Evolutionary conservation across 768 basidiomycete genomes (phyloP).

Genomic region (Pluteus cervinus): DNA sequence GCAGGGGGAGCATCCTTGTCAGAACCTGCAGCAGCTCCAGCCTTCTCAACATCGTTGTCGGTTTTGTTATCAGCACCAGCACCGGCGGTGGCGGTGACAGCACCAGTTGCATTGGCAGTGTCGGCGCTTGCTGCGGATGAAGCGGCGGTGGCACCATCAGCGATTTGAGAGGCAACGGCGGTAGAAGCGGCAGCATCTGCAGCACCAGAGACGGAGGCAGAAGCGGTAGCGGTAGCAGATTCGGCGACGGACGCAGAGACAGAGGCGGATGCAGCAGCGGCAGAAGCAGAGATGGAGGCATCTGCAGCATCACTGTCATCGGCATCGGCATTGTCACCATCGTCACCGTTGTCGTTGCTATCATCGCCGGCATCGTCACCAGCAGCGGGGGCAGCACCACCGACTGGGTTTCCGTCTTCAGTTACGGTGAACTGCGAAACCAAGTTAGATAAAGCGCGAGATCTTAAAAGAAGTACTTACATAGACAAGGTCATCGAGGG

Average conservation of each 20-base stretch:
- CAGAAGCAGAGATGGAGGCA: conserved; percentile 8
- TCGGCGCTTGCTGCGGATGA: conserved; percentile 9
- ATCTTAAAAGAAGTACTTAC: conserved; percentile 20
- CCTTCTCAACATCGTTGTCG: too few species aligned
- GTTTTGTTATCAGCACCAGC: too few species aligned
- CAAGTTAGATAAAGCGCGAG: conserved; percentile 4
- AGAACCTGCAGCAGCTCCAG: conserved; percentile 4
- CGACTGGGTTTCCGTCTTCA: conserved; percentile 19
- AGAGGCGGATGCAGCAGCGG: conserved; percentile 9
- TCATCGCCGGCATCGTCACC: conserved; percentile 3
- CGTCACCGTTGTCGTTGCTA: conserved; percentile 7
- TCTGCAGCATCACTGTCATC: conserved; percentile 8
- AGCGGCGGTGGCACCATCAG: conserved; percentile 7
- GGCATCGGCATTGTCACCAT: conserved; percentile 8
- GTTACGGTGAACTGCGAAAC: conserved; percentile 27
- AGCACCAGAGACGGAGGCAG: conserved; percentile 8
- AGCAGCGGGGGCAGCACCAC: conserved; percentile 14
- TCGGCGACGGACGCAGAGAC: conserved; percentile 10
- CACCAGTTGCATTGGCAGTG: conserved; percentile 11
- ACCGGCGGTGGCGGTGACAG: too few species aligned
- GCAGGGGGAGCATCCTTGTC: conserved; percentile 7
- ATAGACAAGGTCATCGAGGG: conserved; percentile 42
- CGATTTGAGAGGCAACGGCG: conserved; percentile 7
- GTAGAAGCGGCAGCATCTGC: conserved; percentile 11
- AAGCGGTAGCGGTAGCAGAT: conserved; percentile 13